Evolutionary conservation across 305 asterid species (phyloP).

Genomic region (Solanum hybrid): DNA sequence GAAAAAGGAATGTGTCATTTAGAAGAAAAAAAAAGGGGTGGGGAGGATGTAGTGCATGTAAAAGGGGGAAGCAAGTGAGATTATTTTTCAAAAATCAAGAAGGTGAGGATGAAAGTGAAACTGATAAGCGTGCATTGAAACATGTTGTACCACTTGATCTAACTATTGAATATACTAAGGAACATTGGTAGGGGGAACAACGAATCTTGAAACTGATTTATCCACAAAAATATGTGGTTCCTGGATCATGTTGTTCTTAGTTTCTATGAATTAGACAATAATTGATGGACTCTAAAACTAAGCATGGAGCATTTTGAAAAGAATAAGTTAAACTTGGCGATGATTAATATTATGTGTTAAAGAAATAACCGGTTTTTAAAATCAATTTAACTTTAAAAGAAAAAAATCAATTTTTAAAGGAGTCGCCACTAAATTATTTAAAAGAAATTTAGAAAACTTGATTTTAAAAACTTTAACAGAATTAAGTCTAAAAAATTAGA

Average conservation of each 20-base stretch:
- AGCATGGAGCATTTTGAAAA: no score
- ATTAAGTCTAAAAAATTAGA: neutral
- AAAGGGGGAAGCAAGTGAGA: neutral
- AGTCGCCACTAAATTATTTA: neutral
- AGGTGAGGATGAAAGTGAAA: neutral
- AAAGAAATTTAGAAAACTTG: neutral
- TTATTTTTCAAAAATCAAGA: neutral
- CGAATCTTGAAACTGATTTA: neutral
- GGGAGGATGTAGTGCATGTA: neutral
- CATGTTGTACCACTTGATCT: neutral
- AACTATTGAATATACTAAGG: neutral
- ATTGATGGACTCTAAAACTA: neutral
- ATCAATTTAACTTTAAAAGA: neutral
- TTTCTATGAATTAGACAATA: no score
- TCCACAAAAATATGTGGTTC: neutral
- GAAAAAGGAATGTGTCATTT: neutral
- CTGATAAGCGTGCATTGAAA: neutral
- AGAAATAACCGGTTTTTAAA: neutral
- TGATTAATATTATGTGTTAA: no score
- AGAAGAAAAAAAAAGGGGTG: no score
- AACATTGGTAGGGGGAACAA: neutral
- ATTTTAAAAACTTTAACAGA: neutral
- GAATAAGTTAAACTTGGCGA: no score
- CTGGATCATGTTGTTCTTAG: neutral
- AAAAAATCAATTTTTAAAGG: no score